Base-by-base conservation (phyloP, 257 asterid species). In the Penstemon barbatus region DNA sequence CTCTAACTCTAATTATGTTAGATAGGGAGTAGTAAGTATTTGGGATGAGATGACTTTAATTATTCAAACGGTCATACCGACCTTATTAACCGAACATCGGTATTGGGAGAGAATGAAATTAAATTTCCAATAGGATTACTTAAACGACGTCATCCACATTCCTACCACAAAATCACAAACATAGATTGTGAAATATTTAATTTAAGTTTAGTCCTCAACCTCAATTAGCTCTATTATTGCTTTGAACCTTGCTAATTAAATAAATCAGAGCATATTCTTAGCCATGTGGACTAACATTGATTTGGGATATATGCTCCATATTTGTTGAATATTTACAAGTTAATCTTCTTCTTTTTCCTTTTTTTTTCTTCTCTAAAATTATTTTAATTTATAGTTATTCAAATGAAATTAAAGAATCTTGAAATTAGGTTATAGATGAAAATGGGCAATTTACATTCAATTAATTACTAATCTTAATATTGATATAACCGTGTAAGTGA, bases 221-320 rank as follows among this genome's bases (percentile, higher is more conserved):
- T 25, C 33, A 51, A 68, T 55, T 72, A 72, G 19, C 70, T 52
- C 69, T 65, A 66, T 65, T 71, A 62, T 64, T 62, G 72, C 33
- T 25, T 25, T 25, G 33, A 25, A 40, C 44, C 62, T 33, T 54
- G 48, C 38, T 57, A 39, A 54, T 0, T 48, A 25, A 48, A 19
- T 39, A 36, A 38, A 78, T 66, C 66, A 66, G 15, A 63, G 64
- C 89, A 81, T 71, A 80, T 83, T 80, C 80, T 81, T 69, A 57
- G 62, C 86, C 87, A 82, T 77, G 89, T 88, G 95, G 75, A 36
- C 71, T 65, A 71, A 63, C 84, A 45, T 68, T 57, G 65, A 65
- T 65, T 65, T 62, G 63, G 77, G 74, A 71, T 74, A 72, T 15
- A 15, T 15, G 18, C 66, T 58, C 71, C 44, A 25, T 25, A 25